These are phyloP conservation scores for Pseudisothecium myosuroides DNA, from an alignment of 225 moss, liverwort and hornwort species.

Conservation along the genomic window DNA sequence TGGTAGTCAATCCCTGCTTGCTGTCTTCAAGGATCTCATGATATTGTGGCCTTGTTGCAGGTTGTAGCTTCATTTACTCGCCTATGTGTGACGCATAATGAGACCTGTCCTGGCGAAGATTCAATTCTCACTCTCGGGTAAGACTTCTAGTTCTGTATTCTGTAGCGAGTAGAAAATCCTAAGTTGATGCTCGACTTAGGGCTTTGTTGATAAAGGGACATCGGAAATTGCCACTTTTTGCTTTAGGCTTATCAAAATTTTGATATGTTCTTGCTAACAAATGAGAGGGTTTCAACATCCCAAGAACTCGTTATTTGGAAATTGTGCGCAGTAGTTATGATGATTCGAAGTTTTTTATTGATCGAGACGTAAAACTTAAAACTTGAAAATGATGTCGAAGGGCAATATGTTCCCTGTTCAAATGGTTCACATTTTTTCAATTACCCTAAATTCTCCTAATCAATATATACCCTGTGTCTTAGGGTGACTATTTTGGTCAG, in stretches of 20 bases:
- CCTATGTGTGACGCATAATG: conserved; percentile 59
- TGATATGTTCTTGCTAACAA: not conserved
- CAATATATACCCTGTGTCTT: not conserved
- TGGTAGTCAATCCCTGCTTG: not conserved
- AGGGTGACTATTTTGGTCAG: not conserved
- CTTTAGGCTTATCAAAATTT: not conserved
- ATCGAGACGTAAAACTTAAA: not conserved
- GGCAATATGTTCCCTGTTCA: not conserved
- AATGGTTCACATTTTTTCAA: not conserved
- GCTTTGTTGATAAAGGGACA: not conserved
- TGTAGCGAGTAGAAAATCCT: not conserved
- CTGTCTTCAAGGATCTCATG: not conserved
- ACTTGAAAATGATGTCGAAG: not conserved
- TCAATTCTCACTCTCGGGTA: conserved; percentile 73
- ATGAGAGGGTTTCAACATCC: not conserved
- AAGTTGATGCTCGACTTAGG: not conserved
- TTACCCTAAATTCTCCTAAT: not conserved
- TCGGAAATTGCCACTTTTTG: not conserved
- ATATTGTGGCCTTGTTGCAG: conserved; percentile 15
- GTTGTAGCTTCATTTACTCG: conserved; percentile 51
- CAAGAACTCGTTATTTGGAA: not conserved
- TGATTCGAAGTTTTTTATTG: too few relatives aligned
- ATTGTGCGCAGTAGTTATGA: not conserved
- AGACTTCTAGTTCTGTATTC: not conserved
- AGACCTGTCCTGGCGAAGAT: conserved; percentile 60